These are phyloP conservation scores for Brasilioporus rufonigricans DNA, from an alignment of 768 basidiomycete genomes.

Conservation along the genomic window DNA sequence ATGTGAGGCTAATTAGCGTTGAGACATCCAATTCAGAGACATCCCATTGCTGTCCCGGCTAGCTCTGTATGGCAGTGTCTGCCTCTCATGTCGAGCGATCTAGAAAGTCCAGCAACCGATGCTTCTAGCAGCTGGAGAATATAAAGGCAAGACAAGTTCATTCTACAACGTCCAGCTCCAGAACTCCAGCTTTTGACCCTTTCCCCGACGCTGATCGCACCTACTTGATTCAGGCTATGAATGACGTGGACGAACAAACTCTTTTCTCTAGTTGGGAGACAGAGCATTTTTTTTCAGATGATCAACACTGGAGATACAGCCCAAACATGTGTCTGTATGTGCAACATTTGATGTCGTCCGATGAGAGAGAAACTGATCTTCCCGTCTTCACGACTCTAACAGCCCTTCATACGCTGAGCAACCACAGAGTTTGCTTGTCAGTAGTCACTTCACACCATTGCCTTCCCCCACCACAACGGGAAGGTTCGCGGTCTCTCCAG, in stretches of 20 bases:
- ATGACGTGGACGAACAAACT: background rate
- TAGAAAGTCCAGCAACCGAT: no score
- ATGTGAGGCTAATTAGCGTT: no score
- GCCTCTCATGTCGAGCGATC: no score
- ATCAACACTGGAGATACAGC: background rate
- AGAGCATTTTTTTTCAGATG: background rate
- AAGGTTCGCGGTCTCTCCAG: background rate
- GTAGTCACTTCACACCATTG: background rate
- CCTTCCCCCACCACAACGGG: background rate
- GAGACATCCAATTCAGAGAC: no score
- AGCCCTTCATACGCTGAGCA: background rate
- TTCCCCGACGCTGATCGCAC: background rate
- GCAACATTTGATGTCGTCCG: background rate
- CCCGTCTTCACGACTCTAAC: background rate
- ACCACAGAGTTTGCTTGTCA: background rate
- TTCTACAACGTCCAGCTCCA: no score
- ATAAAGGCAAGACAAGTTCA: no score
- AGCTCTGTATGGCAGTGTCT: no score
- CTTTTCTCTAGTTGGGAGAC: background rate
- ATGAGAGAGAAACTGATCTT: slow-evolving; percentile 1
- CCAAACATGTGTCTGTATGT: slow-evolving; percentile 1
- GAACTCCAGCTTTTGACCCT: background rate
- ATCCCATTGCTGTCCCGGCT: no score
- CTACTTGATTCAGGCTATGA: no score
- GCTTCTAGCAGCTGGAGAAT: no score